Evolutionary conservation across 2,329 filamentous ascomycete genomes (phyloP).

Genomic region (Davidsoniella neocaledoniae): DNA sequence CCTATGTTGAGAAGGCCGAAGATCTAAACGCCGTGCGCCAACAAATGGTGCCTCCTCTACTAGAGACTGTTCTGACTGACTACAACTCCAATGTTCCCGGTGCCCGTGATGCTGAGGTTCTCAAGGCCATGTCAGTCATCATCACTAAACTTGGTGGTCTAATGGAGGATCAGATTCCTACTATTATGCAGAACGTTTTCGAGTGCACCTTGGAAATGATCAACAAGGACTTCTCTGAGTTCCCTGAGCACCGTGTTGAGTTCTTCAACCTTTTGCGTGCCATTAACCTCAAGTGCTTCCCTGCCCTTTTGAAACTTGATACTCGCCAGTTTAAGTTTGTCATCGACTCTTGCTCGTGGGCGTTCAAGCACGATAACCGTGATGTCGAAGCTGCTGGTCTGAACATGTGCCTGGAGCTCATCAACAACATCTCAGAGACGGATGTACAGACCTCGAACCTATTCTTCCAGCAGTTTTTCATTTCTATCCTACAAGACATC

Average conservation of each 20-base stretch:
- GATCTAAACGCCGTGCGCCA: slow-evolving; percentile 83
- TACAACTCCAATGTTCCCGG: slow-evolving; percentile 96
- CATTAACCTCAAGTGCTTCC: slow-evolving; percentile 96
- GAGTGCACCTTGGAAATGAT: slow-evolving; percentile 99
- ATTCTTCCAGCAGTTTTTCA: slow-evolving; percentile 97
- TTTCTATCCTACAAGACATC: slow-evolving; percentile 88
- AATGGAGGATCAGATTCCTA: slow-evolving; percentile 96
- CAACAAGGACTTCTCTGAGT: slow-evolving; percentile 99
- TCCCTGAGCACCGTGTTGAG: slow-evolving; percentile 95
- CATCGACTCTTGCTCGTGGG: slow-evolving; percentile 98
- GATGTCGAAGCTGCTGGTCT: slow-evolving; percentile 92
- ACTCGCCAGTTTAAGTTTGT: slow-evolving; percentile 98
- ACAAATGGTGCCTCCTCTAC: slow-evolving; percentile 86
- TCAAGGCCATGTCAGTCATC: slow-evolving; percentile 95
- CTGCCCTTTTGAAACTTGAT: slow-evolving; percentile 80
- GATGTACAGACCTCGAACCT: slow-evolving; percentile 73
- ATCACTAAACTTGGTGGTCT: slow-evolving; percentile 88
- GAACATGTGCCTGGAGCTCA: slow-evolving; percentile 94
- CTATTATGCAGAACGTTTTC: slow-evolving; percentile 97
- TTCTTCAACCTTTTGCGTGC: slow-evolving; percentile 95
- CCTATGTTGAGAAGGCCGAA: slow-evolving; percentile 94
- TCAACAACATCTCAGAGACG: slow-evolving; percentile 92
- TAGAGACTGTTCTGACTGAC: slow-evolving; percentile 86
- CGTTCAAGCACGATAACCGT: slow-evolving; percentile 99
- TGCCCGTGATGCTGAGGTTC: slow-evolving; percentile 86